Evolutionary conservation across 257 asterid genomes (phyloP).

Genomic region (Hygrophila difformis): DNA sequence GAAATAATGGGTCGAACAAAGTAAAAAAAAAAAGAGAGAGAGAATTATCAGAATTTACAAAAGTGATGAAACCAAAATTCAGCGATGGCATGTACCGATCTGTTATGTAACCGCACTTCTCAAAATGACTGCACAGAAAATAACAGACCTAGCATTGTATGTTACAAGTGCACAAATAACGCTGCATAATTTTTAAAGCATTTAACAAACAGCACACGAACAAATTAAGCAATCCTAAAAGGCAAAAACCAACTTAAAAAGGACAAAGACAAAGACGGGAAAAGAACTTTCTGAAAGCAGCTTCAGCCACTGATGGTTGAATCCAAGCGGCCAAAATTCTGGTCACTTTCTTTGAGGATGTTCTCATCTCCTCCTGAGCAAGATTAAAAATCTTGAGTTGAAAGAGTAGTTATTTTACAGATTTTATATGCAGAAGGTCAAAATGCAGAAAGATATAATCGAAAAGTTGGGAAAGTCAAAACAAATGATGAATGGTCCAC

Average conservation of each 20-base stretch:
- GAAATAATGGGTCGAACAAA: too few relatives aligned
- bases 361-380: conserved; percentile 99
- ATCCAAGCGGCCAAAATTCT: conserved; percentile 95
- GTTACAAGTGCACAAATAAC: not conserved
- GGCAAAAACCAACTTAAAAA: not conserved
- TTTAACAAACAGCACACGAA: not conserved
- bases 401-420: too few relatives aligned
- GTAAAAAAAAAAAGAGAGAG: too few relatives aligned
- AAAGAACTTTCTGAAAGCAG: conserved; percentile 70
- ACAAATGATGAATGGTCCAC: too few relatives aligned
- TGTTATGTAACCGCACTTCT: conserved; percentile 79
- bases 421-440: too few relatives aligned
- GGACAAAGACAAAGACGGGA: not conserved
- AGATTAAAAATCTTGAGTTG: too few relatives aligned
- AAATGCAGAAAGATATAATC: too few relatives aligned
- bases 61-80: too few relatives aligned
- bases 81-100: conserved; percentile 96
- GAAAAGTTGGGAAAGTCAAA: too few relatives aligned
- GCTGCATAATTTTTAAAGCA: not conserved
- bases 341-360: conserved; percentile 84
- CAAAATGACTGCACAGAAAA: conserved; percentile 68
- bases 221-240: not conserved
- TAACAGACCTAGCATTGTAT: conserved; percentile 15
- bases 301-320: conserved; percentile 78
- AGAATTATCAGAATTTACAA: too few relatives aligned